Conservation (phyloP, 177 flowering plant genomes). For the Vitis hybrid region DNA sequence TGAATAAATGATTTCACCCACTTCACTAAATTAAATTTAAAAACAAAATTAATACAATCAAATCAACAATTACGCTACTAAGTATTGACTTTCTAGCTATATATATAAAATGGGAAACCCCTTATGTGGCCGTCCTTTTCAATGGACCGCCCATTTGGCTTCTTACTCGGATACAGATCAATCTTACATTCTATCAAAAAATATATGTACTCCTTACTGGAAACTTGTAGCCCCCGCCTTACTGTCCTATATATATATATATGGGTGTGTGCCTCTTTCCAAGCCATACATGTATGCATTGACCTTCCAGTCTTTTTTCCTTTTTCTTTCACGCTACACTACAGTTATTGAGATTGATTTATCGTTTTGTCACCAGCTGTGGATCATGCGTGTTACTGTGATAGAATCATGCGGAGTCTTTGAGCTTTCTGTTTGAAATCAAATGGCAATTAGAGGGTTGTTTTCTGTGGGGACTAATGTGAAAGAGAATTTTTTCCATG, state of each 20-base stretch:
- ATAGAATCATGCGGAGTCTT: too few species aligned
- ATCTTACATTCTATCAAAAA: not conserved
- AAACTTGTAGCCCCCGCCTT: not conserved
- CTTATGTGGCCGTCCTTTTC: not conserved
- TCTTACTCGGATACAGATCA: not conserved
- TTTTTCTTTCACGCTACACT: not conserved
- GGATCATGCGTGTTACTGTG: not conserved
- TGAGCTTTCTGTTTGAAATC: too few species aligned
- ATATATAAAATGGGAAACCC: not conserved
- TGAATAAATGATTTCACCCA: conserved; percentile 7
- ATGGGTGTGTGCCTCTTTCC: not conserved
- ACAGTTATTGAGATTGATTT: not conserved
- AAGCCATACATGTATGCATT: not conserved
- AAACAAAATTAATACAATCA: too few species aligned
- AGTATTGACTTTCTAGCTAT: not conserved
- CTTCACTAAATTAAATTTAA: not conserved
- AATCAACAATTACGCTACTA: not conserved
- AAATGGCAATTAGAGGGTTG: too few species aligned
- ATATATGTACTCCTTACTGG: not conserved
- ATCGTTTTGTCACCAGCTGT: not conserved
- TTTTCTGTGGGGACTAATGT: too few species aligned
- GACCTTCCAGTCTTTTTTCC: not conserved
- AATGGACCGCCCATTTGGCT: conserved; percentile 2
- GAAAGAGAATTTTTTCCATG: too few species aligned
- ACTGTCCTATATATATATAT: not conserved